Evolutionary conservation across 345 rosid species (phyloP).

Genomic region (Hypericum perforatum): DNA sequence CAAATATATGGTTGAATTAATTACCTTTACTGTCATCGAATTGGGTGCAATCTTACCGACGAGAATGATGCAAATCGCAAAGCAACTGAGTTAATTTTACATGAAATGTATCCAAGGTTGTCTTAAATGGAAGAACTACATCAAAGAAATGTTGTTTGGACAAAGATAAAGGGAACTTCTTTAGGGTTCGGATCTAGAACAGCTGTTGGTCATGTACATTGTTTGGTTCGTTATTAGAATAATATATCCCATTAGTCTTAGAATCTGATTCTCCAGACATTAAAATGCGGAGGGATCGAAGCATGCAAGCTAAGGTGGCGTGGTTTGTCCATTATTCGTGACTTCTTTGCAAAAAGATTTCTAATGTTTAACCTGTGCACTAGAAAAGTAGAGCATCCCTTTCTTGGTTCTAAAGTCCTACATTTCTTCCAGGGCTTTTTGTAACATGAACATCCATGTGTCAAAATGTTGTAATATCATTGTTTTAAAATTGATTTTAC

Average conservation of each 20-base stretch:
- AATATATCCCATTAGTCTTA: constrained; percentile 2
- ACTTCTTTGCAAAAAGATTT: constrained; percentile 13
- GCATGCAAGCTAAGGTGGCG: neutral
- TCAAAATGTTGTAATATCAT: too few relatives aligned
- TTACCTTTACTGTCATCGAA: too few relatives aligned
- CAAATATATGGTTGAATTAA: too few relatives aligned
- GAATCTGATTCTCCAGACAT: constrained; percentile 31
- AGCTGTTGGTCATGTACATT: constrained; percentile 1
- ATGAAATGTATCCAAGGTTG: too few relatives aligned
- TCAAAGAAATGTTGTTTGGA: too few relatives aligned
- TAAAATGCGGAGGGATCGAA: constrained; percentile 4
- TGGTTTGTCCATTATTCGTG: constrained; percentile 19
- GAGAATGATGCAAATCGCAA: too few relatives aligned
- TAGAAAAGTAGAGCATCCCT: constrained; percentile 10
- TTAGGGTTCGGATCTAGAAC: neutral
- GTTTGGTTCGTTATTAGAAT: neutral
- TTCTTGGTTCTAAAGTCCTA: constrained; percentile 12
- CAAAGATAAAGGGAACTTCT: too few relatives aligned
- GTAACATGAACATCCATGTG: neutral
- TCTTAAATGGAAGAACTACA: too few relatives aligned
- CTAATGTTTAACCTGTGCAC: neutral
- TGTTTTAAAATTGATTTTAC: too few relatives aligned
- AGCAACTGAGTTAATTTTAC: too few relatives aligned
- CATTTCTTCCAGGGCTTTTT: neutral
- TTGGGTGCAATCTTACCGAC: too few relatives aligned